phyloP scores from a whole-genome alignment of 1,284 basidiomycete genomes.

The Dichomitus squalens region DNA sequence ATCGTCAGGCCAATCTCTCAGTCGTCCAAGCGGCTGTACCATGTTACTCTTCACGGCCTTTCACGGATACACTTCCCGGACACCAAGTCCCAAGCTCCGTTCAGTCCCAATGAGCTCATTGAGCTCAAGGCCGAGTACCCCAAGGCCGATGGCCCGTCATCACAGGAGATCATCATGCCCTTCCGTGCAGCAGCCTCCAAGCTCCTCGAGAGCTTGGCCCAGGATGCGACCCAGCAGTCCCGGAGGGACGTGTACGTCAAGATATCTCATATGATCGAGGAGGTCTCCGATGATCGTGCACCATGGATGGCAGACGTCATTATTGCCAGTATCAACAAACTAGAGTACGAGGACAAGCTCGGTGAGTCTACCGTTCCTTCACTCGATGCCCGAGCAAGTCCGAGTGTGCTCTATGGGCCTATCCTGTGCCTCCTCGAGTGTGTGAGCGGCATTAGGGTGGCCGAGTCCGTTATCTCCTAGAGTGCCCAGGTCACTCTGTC shows the following conservation, averaged over 20 bases:
- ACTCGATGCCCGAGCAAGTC: neutral
- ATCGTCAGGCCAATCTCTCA: conserved; percentile 48
- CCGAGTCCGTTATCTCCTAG: neutral
- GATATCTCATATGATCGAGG: conserved; percentile 65
- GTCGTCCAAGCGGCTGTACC: conserved; percentile 42
- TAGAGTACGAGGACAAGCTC: conserved; percentile 69
- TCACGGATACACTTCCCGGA: conserved; percentile 51
- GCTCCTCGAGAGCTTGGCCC: conserved; percentile 66
- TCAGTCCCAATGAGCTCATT: conserved; percentile 34
- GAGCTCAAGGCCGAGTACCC: conserved; percentile 54
- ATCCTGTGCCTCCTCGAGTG: neutral
- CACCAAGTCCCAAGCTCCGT: conserved; percentile 29
- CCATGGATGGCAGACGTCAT: conserved; percentile 78
- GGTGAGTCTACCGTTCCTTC: conserved; percentile 42
- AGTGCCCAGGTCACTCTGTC: no score
- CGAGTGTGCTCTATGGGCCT: neutral
- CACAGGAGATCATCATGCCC: conserved; percentile 54
- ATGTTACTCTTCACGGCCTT: conserved; percentile 68
- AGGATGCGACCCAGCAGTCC: conserved; percentile 56
- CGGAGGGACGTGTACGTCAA: conserved; percentile 65
- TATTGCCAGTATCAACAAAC: conserved; percentile 56
- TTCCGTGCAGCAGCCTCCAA: conserved; percentile 69
- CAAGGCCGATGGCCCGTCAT: conserved; percentile 47
- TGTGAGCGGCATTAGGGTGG: neutral
- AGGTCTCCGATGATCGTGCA: conserved; percentile 58